Base-by-base conservation (phyloP, 2,329 filamentous ascomycete species). In the Fusarium tuaranense region DNA sequence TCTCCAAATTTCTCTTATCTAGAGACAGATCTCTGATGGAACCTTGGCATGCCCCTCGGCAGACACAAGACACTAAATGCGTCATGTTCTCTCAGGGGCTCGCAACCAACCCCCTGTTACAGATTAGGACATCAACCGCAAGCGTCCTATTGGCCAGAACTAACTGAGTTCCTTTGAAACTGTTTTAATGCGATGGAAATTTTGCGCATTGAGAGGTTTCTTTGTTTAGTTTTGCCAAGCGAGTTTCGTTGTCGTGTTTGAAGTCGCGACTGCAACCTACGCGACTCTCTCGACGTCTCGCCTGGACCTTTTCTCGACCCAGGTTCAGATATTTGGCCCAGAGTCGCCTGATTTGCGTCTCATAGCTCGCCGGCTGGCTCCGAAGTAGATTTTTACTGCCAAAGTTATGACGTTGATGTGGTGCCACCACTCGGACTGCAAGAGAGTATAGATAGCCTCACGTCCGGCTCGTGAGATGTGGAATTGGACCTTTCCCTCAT, bases 171-270 rank as follows among this genome's bases (percentile, higher is more conserved):
- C 32, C 12, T 13, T 34, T 34, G 32, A 34, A 34, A 34, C 32
- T 2, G 32, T 34, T 34, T 34, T 34, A 34, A 4, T 32, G 30
- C 30, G 25, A 25, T 34, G 32, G 5, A 34, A 34, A 34, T 2
- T 13, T 34, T 34, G 32, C 25, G 48, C 27, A 13, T 20, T 53
- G 27, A 53, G 7, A 30, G 48, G 16, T 7, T 18, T 2, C 27
- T 32, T 27, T 53, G 48, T 53, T 53, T 53, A 10, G 48, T 53
- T 53, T 53, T 10, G 48, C 48, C 48, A 53, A 53, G 48, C 48
- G 48, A 53, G 48, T 53, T 53, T 53, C 48, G 48, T 8, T 12
- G 18, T 8, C 27, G 48, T 13, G 48, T 53, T 53, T 53, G 48
- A 32, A n/a, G 48, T 53, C 27, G 18, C 10, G 27, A n/a, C n/a